A percentile compares a stretch with the other conserved stretches of the same genome.
phyloP scores from a whole-genome alignment of 169 alveolate genomes.

The Babesia gibsoni region DNA sequence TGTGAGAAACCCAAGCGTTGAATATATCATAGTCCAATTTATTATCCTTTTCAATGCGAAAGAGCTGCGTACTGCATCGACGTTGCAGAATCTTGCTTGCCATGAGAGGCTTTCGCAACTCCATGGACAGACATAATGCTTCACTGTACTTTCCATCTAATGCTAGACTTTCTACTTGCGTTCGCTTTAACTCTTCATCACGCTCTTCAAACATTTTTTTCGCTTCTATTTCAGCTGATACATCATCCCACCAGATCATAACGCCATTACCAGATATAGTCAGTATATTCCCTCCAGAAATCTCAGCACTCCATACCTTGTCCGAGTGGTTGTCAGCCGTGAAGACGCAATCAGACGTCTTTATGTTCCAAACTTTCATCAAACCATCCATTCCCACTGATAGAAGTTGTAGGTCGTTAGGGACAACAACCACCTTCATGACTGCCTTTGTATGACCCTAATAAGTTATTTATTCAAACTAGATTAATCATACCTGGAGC shows the following conservation, averaged over 20 bases:
- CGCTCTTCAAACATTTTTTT: constrained; percentile 31
- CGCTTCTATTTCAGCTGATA: constrained; percentile 27
- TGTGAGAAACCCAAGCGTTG: constrained; percentile 9
- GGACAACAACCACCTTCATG: constrained; percentile 42
- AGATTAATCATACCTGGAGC: constrained; percentile 28
- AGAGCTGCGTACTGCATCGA: constrained; percentile 3
- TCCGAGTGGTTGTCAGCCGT: constrained; percentile 55
- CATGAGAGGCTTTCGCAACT: constrained; percentile 43
- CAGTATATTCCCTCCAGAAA: constrained; percentile 4
- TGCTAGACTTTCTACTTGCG: constrained; percentile 47
- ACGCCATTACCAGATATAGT: constrained; percentile 39
- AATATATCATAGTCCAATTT: not conserved
- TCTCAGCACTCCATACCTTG: constrained; percentile 58
- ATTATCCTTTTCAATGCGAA: constrained; percentile 23
- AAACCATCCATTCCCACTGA: constrained; percentile 61
- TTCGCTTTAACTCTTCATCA: constrained; percentile 44
- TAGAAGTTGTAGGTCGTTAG: constrained; percentile 43
- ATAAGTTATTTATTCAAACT: not conserved
- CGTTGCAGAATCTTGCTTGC: constrained; percentile 45
- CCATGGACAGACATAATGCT: constrained; percentile 45
- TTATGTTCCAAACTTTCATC: constrained; percentile 59
- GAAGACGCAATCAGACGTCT: constrained; percentile 58
- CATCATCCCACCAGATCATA: constrained; percentile 53
- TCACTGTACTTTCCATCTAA: constrained; percentile 46
- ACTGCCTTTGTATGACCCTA: constrained; percentile 65